These are phyloP conservation scores for Septoria petroselini DNA, from an alignment of 2,329 filamentous ascomycete species.

Conservation along the genomic window DNA sequence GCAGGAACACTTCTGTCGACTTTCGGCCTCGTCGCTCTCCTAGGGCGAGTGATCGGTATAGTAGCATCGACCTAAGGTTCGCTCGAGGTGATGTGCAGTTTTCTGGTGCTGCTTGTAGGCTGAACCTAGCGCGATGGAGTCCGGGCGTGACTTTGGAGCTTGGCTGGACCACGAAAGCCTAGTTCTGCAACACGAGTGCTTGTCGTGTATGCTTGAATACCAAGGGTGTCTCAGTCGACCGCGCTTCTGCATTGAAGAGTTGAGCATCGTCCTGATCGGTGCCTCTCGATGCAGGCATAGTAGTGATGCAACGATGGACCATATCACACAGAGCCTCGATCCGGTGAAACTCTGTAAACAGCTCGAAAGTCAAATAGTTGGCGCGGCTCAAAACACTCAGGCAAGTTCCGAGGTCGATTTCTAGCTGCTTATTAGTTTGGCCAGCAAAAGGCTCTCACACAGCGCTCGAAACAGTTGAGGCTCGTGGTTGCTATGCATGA, in stretches of 20 bases:
- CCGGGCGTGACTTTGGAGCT: neutral
- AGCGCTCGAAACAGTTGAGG: constrained; percentile 4
- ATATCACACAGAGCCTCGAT: neutral
- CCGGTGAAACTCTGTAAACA: neutral
- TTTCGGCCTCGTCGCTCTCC: neutral
- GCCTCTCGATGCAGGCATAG: too few species aligned
- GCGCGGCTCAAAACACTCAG: neutral
- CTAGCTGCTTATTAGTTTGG: neutral
- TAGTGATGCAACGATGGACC: too few species aligned
- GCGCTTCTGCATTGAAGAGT: too few species aligned
- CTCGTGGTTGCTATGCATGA: neutral
- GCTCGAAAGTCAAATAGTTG: neutral
- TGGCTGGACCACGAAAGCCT: neutral
- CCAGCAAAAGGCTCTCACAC: neutral
- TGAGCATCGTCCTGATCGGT: too few species aligned
- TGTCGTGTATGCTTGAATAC: neutral
- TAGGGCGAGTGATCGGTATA: constrained; percentile 3
- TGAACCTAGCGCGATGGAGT: neutral
- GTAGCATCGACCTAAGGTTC: constrained; percentile 10
- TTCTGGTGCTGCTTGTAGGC: neutral
- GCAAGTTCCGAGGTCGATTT: neutral
- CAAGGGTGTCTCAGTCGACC: neutral
- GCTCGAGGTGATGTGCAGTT: constrained; percentile 9
- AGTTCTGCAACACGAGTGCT: neutral
- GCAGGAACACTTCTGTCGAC: neutral